phyloP scores from a whole-genome alignment of 331 rosid genomes.

The Spiraea crenata region DNA sequence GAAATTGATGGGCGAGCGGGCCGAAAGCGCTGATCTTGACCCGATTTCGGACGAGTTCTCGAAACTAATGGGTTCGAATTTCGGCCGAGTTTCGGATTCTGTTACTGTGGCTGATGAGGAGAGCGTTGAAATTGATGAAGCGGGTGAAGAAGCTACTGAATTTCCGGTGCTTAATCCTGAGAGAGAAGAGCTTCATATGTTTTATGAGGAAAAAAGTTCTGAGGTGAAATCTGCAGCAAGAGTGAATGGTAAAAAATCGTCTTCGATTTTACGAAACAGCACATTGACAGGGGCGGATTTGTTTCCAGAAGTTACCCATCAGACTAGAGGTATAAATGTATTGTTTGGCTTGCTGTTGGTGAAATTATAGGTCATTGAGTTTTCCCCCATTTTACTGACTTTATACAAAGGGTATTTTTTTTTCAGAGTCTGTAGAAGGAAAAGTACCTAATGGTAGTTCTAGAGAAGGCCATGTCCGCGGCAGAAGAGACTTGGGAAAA shows the following conservation, averaged over 20 bases:
- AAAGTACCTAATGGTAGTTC: conserved; percentile 29
- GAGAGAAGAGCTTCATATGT: conserved; percentile 78
- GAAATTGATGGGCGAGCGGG: conserved; percentile 14
- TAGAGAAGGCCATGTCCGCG: conserved; percentile 35
- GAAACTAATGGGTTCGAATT: conserved; percentile 27
- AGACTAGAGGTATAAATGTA: conserved; percentile 41
- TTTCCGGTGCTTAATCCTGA: conserved; percentile 31
- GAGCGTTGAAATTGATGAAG: conserved; percentile 34
- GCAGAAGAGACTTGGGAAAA: conserved; percentile 39
- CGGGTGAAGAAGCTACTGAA: conserved; percentile 34
- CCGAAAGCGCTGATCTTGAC: conserved; percentile 29
- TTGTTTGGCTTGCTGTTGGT: conserved; percentile 1
- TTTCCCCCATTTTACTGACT: conserved; percentile 23
- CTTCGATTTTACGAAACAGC: conserved; percentile 36
- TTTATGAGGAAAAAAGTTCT: conserved; percentile 51
- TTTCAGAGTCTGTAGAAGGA: conserved; percentile 56
- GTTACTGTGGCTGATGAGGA: conserved; percentile 31
- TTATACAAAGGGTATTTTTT: conserved; percentile 27
- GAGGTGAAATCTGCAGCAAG: conserved; percentile 30
- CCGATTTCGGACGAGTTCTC: conserved; percentile 41
- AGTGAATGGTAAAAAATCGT: conserved; percentile 33
- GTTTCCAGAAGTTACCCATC: conserved; percentile 34
- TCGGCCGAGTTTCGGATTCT: conserved; percentile 22
- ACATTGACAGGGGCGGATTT: conserved; percentile 34
- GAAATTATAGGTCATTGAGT: conserved; percentile 19